A percentile compares a stretch with the other conserved stretches of the same genome.
These are phyloP conservation scores for Bromus sterilis DNA, from an alignment of 176 grass and related monocot species.

Conservation along the genomic window DNA sequence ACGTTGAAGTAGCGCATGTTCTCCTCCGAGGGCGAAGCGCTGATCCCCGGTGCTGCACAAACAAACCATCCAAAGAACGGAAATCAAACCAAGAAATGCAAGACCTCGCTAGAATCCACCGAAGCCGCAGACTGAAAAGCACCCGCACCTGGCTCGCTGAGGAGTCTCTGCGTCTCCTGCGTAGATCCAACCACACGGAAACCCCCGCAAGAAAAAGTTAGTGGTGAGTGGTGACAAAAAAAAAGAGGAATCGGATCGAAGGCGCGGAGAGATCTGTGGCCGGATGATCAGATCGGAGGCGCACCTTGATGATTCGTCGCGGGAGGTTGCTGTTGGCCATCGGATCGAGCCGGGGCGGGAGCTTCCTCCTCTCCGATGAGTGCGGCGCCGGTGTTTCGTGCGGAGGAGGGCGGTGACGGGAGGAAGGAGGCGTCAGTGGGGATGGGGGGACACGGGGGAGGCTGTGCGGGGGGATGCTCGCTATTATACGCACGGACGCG, in stretches of 20 bases:
- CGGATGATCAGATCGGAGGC: slow-evolving; percentile 16
- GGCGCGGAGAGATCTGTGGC: slow-evolving; percentile 10
- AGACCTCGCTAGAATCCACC: slow-evolving; percentile 2
- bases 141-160: slow-evolving; percentile 81
- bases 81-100: not conserved
- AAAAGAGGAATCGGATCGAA: not conserved
- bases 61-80: slow-evolving; percentile 1
- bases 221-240: no score
- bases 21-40: slow-evolving; percentile 91
- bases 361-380: slow-evolving; percentile 6
- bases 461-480: not conserved
- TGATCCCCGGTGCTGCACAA: slow-evolving; percentile 86
- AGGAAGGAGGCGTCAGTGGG: slow-evolving; percentile 10
- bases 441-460: not conserved
- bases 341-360: slow-evolving; percentile 24
- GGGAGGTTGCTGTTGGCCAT: slow-evolving; percentile 99
- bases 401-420: not conserved
- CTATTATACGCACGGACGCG: slow-evolving; percentile 4
- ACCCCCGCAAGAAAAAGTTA: not conserved
- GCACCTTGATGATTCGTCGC: slow-evolving; percentile 95
- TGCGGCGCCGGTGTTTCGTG: slow-evolving; percentile 24
- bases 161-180: slow-evolving; percentile 93
- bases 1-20: slow-evolving; percentile 99
- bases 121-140: not conserved
- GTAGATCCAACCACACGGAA: slow-evolving; percentile 27